phyloP scores from a whole-genome alignment of 805 yeast genomes.

The Kuraishia floccosa region DNA sequence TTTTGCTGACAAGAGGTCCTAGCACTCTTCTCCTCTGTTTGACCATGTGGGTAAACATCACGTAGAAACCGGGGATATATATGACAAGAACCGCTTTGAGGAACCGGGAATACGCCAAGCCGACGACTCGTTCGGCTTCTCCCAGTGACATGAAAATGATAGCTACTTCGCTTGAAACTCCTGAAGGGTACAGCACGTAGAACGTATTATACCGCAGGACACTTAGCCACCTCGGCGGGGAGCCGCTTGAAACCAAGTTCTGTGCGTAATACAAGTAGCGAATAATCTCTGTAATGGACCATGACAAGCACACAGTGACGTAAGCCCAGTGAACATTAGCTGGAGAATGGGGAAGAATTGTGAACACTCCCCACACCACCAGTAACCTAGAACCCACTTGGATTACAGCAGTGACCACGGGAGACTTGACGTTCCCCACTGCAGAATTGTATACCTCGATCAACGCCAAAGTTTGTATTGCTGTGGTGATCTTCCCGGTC shows the following conservation, averaged over 20 bases:
- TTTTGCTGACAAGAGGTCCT: slow-evolving; percentile 22
- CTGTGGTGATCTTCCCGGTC: slow-evolving; percentile 45
- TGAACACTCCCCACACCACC: slow-evolving; percentile 75
- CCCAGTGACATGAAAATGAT: slow-evolving; percentile 61
- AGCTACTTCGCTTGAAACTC: slow-evolving; percentile 76
- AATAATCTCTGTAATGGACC: slow-evolving; percentile 92
- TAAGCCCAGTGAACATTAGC: slow-evolving; percentile 51
- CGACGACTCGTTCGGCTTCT: slow-evolving; percentile 47
- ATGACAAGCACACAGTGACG: slow-evolving; percentile 60
- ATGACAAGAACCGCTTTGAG: slow-evolving; percentile 47
- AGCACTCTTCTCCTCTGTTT: slow-evolving; percentile 74
- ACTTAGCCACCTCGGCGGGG: slow-evolving; percentile 47
- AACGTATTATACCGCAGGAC: slow-evolving; percentile 79
- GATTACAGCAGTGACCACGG: slow-evolving; percentile 69
- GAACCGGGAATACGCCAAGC: slow-evolving; percentile 39
- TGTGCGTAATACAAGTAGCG: slow-evolving; percentile 84
- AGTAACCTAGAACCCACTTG: slow-evolving; percentile 83
- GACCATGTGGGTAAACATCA: slow-evolving; percentile 80
- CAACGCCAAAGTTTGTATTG: slow-evolving; percentile 69
- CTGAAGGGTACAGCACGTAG: slow-evolving; percentile 76
- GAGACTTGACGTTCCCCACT: slow-evolving; percentile 76
- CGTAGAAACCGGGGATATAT: slow-evolving; percentile 82
- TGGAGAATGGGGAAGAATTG: slow-evolving; percentile 60
- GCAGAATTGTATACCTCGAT: slow-evolving; percentile 73
- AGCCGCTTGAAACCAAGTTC: slow-evolving; percentile 35